These are phyloP conservation scores for Teunomyces atbi DNA, from an alignment of 805 yeast genomes.

Conservation along the genomic window DNA sequence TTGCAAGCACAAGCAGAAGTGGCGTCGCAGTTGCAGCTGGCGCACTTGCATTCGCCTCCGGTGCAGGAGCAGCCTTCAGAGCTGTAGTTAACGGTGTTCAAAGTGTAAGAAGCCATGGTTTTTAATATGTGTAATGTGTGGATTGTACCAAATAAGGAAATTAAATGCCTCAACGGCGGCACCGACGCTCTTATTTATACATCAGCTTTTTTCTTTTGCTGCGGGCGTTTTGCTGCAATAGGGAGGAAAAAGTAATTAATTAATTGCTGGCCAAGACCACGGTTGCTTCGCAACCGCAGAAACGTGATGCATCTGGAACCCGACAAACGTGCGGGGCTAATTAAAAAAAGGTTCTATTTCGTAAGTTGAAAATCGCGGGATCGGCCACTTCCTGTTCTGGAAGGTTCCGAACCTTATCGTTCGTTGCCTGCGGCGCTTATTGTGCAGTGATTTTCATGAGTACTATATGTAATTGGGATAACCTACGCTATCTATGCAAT, in stretches of 20 bases:
- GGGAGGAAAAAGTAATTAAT: background rate
- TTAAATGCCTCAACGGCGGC: background rate
- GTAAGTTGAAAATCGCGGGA: background rate
- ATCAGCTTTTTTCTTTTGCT: background rate
- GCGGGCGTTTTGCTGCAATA: background rate
- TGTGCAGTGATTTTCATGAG: background rate
- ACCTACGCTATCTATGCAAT: constrained; percentile 1
- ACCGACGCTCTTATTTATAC: background rate
- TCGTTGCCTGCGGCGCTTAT: too few species aligned
- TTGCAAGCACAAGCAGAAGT: background rate
- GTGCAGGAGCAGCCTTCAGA: constrained; percentile 8
- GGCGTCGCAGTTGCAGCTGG: background rate
- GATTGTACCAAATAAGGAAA: background rate
- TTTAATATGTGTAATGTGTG: background rate
- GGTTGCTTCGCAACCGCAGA: too few species aligned
- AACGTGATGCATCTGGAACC: too few species aligned
- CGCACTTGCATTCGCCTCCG: constrained; percentile 6
- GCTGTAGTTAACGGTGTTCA: constrained; percentile 7
- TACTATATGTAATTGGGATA: background rate
- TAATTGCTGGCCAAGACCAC: background rate
- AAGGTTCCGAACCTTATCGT: background rate
- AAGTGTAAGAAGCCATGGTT: constrained; percentile 6
- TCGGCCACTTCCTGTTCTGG: background rate
- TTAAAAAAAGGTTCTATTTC: background rate
- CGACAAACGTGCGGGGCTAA: background rate